Conservation (phyloP, 176 grass and related monocot genomes). For the Triticum timopheevii region DNA sequence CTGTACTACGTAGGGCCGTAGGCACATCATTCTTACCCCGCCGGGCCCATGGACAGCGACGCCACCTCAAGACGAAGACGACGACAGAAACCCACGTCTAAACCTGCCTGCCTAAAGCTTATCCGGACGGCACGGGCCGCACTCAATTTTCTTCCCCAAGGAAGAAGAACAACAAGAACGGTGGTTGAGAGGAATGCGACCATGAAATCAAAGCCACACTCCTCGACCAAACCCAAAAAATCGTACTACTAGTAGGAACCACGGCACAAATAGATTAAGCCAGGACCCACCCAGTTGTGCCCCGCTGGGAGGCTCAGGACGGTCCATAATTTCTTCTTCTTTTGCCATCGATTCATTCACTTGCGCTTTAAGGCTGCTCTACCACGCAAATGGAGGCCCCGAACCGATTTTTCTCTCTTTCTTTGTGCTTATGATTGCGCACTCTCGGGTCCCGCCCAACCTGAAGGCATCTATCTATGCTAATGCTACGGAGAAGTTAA, state of each 20-base stretch:
- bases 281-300: too few species aligned
- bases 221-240: too few species aligned
- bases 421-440: not conserved
- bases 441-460: not conserved
- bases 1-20: too few species aligned
- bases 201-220: not conserved
- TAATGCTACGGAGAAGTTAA: not conserved
- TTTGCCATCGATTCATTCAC: not conserved
- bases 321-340: not conserved
- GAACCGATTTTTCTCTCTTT: not conserved
- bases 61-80: not conserved
- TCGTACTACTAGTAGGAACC: too few species aligned
- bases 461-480: not conserved
- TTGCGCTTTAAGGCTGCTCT: slow-evolving; percentile 25
- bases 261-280: too few species aligned
- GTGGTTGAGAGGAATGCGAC: slow-evolving; percentile 32
- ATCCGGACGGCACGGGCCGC: slow-evolving; percentile 1
- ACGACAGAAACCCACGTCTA: slow-evolving; percentile 17
- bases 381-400: not conserved
- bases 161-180: not conserved
- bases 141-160: not conserved
- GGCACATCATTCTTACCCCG: too few species aligned
- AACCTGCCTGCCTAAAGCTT: slow-evolving; percentile 22
- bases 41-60: not conserved
- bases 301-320: too few species aligned